These are phyloP conservation scores for Ustilago crameri DNA, from an alignment of 1,284 basidiomycete genomes.

Conservation along the genomic window DNA sequence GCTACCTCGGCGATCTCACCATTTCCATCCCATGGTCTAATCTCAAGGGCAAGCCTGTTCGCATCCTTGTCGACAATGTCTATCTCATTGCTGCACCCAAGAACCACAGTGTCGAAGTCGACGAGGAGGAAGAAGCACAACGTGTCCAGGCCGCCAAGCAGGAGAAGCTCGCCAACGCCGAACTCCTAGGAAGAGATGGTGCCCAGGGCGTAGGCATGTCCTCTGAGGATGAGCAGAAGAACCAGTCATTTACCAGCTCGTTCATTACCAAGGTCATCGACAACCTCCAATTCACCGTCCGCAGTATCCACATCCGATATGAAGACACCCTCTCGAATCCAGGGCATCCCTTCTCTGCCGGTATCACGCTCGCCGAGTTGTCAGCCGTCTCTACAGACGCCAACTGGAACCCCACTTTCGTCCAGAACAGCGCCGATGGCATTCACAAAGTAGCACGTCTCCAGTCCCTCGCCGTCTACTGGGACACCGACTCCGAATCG, in stretches of 20 bases:
- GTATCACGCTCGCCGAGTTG: conserved; percentile 90
- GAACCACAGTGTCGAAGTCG: conserved; percentile 75
- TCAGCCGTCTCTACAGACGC: conserved; percentile 92
- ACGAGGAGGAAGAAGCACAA: conserved; percentile 85
- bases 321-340: conserved; percentile 95
- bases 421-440: conserved; percentile 86
- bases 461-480: conserved; percentile 90
- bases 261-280: conserved; percentile 92
- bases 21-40: conserved; percentile 96
- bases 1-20: conserved; percentile 88
- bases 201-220: conserved; percentile 41
- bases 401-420: conserved; percentile 92
- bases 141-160: conserved; percentile 86
- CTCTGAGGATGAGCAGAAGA: conserved; percentile 77
- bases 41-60: conserved; percentile 90
- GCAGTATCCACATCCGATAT: conserved; percentile 77
- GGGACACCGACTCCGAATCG: conserved; percentile 89
- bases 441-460: conserved; percentile 94
- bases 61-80: conserved; percentile 91
- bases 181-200: conserved; percentile 74
- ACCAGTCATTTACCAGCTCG: conserved; percentile 83
- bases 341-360: conserved; percentile 94
- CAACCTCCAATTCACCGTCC: conserved; percentile 92
- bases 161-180: conserved; percentile 88
- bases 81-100: conserved; percentile 92